These are phyloP conservation scores for Mycena vitilis DNA, from an alignment of 768 basidiomycete species.

Conservation along the genomic window DNA sequence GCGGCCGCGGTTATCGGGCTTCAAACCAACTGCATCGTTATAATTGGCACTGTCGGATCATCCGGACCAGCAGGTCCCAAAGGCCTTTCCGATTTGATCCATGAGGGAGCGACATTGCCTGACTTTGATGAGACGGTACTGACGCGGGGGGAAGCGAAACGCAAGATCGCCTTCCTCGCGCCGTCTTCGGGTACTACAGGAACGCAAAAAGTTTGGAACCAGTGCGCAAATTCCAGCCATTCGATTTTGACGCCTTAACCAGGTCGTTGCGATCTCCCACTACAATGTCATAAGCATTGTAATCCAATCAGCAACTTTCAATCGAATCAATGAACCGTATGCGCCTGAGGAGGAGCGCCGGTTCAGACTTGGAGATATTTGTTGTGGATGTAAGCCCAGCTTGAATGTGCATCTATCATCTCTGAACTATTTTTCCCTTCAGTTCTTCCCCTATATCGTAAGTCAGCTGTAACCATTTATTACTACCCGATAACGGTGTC, in stretches of 20 bases:
- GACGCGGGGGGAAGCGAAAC: conserved; percentile 54
- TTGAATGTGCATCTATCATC: not conserved
- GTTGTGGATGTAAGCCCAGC: conserved; percentile 50
- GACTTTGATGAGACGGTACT: conserved; percentile 52
- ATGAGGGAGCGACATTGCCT: conserved; percentile 41
- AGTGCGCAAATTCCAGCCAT: not conserved
- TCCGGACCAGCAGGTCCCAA: conserved; percentile 8
- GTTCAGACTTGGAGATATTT: conserved; percentile 57
- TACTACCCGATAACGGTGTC: not conserved
- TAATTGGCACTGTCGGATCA: conserved; percentile 40
- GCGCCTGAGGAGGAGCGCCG: conserved; percentile 50
- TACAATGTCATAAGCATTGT: conserved; percentile 59
- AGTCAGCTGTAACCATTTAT: not conserved
- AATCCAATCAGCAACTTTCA: conserved; percentile 51
- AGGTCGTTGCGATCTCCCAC: conserved; percentile 64
- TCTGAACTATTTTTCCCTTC: not conserved
- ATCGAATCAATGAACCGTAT: conserved; percentile 46
- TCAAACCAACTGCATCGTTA: conserved; percentile 43
- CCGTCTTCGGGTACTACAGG: conserved; percentile 68
- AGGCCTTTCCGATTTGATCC: conserved; percentile 47
- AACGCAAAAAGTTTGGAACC: conserved; percentile 52
- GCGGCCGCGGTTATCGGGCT: conserved; percentile 40
- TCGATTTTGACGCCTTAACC: not conserved
- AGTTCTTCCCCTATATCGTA: conserved; percentile 41
- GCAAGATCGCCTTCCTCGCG: conserved; percentile 59